Percentiles rank a stretch among this genome's conserved stretches.
These are phyloP conservation scores for Clarkia xantiana DNA, from an alignment of 345 rosid species.

Conservation along the genomic window DNA sequence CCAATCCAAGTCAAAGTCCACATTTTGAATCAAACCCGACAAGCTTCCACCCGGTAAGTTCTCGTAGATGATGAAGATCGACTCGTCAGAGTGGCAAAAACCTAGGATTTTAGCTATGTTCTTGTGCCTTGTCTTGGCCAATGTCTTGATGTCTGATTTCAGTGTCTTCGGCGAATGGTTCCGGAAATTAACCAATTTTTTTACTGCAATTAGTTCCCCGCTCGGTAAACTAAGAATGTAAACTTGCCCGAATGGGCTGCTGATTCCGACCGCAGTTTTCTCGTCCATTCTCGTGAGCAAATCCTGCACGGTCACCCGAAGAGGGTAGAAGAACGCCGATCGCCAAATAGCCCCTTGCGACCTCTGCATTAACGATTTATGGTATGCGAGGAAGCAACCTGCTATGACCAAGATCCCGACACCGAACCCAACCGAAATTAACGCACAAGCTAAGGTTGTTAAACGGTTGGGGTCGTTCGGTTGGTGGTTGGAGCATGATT, in stretches of 20 bases:
- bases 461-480: constrained; percentile 17
- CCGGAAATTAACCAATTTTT: constrained; percentile 54
- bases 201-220: constrained; percentile 68
- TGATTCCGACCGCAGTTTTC: constrained; percentile 40
- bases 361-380: constrained; percentile 38
- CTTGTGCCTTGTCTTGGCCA: constrained; percentile 78
- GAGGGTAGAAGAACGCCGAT: constrained; percentile 73
- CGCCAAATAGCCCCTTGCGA: constrained; percentile 42
- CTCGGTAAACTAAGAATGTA: constrained; percentile 48
- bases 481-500: constrained; percentile 33
- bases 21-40: constrained; percentile 39
- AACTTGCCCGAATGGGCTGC: constrained; percentile 53
- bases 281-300: constrained; percentile 52
- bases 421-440: constrained; percentile 56
- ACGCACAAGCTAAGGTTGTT: constrained; percentile 31
- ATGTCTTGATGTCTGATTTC: constrained; percentile 67
- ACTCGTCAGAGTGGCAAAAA: constrained; percentile 61
- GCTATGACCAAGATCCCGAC: constrained; percentile 32
- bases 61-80: constrained; percentile 62
- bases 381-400: constrained; percentile 37
- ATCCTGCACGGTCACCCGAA: constrained; percentile 63
- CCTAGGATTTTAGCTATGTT: constrained; percentile 67
- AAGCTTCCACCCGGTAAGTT: constrained; percentile 60
- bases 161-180: constrained; percentile 46
- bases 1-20: constrained; percentile 53